Evolutionary conservation across 2,329 filamentous ascomycete genomes (phyloP).

Genomic region (Aaosphaeria pasadenensis): DNA sequence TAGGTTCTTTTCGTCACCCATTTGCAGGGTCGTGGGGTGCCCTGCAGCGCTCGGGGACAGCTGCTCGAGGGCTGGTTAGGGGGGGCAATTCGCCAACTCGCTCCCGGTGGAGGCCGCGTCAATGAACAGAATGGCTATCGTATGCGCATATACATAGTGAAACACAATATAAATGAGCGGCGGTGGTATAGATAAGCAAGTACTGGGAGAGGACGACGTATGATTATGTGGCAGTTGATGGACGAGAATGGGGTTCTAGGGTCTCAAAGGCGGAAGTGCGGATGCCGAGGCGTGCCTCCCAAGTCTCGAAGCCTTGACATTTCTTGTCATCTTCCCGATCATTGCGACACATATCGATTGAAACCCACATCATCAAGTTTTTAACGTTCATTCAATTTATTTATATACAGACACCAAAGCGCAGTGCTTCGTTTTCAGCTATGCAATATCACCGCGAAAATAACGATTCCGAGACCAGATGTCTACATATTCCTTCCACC

Average conservation of each 20-base stretch:
- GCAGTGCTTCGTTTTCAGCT: slow-evolving; percentile 3
- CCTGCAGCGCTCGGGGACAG: slow-evolving; percentile 11
- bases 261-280: background rate
- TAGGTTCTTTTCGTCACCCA: slow-evolving; percentile 35
- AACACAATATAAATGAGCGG: slow-evolving; percentile 10
- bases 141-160: slow-evolving; percentile 25
- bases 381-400: slow-evolving; percentile 2
- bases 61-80: slow-evolving; percentile 4
- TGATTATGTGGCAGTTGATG: slow-evolving; percentile 4
- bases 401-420: slow-evolving; percentile 12
- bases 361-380: background rate
- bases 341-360: background rate
- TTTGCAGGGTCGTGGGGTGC: slow-evolving; percentile 14
- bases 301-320: slow-evolving; percentile 9
- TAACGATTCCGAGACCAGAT: background rate
- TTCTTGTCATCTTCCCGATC: background rate
- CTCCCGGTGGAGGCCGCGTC: background rate
- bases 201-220: slow-evolving; percentile 3
- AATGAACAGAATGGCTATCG: slow-evolving; percentile 11
- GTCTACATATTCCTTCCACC: slow-evolving; percentile 65
- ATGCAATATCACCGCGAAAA: background rate
- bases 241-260: background rate
- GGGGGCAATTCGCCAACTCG: slow-evolving; percentile 2
- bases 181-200: slow-evolving; percentile 4
- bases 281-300: slow-evolving; percentile 2